Percentiles rank a stretch among this genome's conserved stretches.
Evolutionary conservation across 495 filamentous ascomycete species (phyloP).

Genomic region (Friedmanniomyces endolithicus): DNA sequence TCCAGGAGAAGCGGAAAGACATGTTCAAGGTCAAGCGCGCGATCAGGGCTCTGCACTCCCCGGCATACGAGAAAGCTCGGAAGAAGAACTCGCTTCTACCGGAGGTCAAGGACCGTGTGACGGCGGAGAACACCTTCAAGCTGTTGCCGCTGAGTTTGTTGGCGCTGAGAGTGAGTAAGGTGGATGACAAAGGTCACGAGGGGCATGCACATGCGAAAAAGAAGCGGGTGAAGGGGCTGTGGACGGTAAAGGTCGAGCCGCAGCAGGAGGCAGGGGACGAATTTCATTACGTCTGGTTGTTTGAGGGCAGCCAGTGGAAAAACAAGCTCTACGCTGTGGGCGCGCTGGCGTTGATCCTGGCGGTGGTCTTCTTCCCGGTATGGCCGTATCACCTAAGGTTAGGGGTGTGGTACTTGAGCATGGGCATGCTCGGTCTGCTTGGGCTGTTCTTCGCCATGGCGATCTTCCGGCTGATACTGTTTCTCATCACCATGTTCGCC

Average conservation of each 20-base stretch:
- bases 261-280: constrained; percentile 87
- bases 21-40: constrained; percentile 99
- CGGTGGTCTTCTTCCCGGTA: constrained; percentile 86
- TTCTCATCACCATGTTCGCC: constrained; percentile 78
- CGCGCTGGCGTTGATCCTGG: constrained; percentile 68
- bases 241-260: constrained; percentile 93
- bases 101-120: constrained; percentile 64
- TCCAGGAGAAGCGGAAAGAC: constrained; percentile 93
- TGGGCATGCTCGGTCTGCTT: constrained; percentile 82
- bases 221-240: constrained; percentile 88
- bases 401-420: constrained; percentile 95
- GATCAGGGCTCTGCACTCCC: constrained; percentile 80
- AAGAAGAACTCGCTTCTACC: constrained; percentile 84
- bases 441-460: constrained; percentile 96
- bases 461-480: constrained; percentile 91
- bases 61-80: constrained; percentile 73
- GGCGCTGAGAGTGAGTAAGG: constrained; percentile 77
- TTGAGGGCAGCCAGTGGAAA: constrained; percentile 87
- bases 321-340: constrained; percentile 80
- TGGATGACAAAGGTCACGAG: constrained; percentile 46
- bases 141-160: constrained; percentile 91
- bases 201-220: constrained; percentile 62
- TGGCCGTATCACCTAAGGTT: constrained; percentile 87
- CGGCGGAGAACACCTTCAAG: constrained; percentile 87
- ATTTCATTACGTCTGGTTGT: constrained; percentile 93